phyloP scores from a whole-genome alignment of 305 asterid species.

The Fraxinus baroniana region DNA sequence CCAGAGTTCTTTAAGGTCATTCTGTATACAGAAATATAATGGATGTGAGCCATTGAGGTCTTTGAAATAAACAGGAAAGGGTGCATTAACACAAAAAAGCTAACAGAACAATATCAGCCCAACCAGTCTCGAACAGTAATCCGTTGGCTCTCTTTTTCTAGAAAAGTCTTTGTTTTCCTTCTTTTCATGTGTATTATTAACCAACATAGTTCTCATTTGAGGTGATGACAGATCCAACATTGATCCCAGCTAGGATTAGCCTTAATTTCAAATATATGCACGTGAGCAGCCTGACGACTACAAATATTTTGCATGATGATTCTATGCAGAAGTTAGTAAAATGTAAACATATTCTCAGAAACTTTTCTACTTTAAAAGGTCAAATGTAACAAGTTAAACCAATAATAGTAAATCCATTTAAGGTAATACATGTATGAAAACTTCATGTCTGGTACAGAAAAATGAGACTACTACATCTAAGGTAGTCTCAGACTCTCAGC shows the following conservation, averaged over 20 bases:
- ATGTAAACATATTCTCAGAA: conserved; percentile 17
- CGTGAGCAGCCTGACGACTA: conserved; percentile 5
- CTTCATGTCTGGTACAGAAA: conserved; percentile 13
- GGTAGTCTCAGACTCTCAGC: conserved; percentile 9
- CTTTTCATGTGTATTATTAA: background rate
- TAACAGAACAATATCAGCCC: background rate
- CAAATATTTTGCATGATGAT: background rate
- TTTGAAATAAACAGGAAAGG: background rate
- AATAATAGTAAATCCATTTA: background rate
- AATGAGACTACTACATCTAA: conserved; percentile 11
- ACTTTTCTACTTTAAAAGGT: conserved; percentile 2
- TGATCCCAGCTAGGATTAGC: background rate
- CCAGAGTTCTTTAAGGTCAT: conserved; percentile 99
- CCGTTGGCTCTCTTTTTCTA: background rate
- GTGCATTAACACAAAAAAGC: conserved; percentile 7
- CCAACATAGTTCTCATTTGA: conserved; percentile 11
- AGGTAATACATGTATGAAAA: conserved; percentile 8
- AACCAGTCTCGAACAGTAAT: background rate
- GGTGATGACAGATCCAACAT: conserved; percentile 6
- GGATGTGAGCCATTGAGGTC: conserved; percentile 6
- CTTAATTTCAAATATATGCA: conserved; percentile 4
- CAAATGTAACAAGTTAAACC: conserved; percentile 2
- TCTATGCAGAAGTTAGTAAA: background rate
- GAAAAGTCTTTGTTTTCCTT: background rate
- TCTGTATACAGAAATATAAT: conserved; percentile 52